These are phyloP conservation scores for Peterozyma xylosa DNA, from an alignment of 805 yeast genomes.

Conservation along the genomic window DNA sequence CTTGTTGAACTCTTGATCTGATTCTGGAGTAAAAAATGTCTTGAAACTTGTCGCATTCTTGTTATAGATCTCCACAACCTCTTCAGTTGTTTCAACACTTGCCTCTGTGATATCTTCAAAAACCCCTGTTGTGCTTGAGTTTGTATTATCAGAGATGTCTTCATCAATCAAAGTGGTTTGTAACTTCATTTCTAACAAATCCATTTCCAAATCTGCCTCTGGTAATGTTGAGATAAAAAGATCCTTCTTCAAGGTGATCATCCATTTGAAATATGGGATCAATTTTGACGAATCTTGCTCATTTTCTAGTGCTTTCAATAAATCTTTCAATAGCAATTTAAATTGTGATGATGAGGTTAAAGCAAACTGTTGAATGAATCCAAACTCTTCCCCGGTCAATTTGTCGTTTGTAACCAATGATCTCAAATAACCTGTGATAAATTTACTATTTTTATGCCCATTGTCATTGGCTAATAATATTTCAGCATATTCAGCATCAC, in stretches of 20 bases:
- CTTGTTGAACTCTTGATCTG: slow-evolving; percentile 31
- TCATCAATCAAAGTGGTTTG: slow-evolving; percentile 48
- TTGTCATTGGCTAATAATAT: slow-evolving; percentile 1
- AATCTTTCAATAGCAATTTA: slow-evolving; percentile 14
- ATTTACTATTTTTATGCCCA: slow-evolving; percentile 11
- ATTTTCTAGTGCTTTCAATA: slow-evolving; percentile 12
- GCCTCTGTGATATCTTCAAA: slow-evolving; percentile 19
- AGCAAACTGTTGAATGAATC: slow-evolving; percentile 7
- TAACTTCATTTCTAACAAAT: slow-evolving; percentile 53
- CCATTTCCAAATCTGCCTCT: slow-evolving; percentile 27
- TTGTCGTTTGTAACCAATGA: slow-evolving; percentile 13
- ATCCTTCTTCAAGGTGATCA: slow-evolving; percentile 28
- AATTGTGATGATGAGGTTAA: slow-evolving; percentile 14
- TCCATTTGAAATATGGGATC: slow-evolving; percentile 24
- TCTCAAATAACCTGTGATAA: slow-evolving; percentile 21
- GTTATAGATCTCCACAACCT: slow-evolving; percentile 11
- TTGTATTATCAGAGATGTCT: slow-evolving; percentile 9
- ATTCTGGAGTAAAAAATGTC: slow-evolving; percentile 28
- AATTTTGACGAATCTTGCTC: slow-evolving; percentile 16
- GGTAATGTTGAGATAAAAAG: slow-evolving; percentile 30
- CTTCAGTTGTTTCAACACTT: slow-evolving; percentile 21
- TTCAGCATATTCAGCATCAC: slow-evolving; percentile 1
- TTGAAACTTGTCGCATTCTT: slow-evolving; percentile 10
- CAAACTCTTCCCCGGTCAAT: slow-evolving; percentile 9
- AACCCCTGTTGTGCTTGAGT: slow-evolving; percentile 13